phyloP scores from a whole-genome alignment of 208 protist genomes.

The Leptomonas seymouri region DNA sequence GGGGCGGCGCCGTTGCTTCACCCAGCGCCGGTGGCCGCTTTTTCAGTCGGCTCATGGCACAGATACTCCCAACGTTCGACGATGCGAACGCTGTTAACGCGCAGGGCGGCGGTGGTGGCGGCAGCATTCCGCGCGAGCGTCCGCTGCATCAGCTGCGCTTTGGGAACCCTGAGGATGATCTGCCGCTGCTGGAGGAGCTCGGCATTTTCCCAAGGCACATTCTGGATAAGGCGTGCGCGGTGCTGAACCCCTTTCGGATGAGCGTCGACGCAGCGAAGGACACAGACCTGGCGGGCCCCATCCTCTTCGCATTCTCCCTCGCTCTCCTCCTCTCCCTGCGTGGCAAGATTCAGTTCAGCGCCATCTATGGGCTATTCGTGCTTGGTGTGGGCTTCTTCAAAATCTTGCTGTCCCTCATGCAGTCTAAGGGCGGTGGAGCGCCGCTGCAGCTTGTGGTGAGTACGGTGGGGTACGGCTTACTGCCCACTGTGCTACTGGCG shows the following conservation, averaged over 20 bases:
- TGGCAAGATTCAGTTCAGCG: conserved; percentile 83
- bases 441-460: conserved; percentile 77
- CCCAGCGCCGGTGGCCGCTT: conserved; percentile 7
- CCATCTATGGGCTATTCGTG: conserved; percentile 80
- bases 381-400: conserved; percentile 73
- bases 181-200: conserved; percentile 84
- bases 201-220: conserved; percentile 72
- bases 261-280: conserved; percentile 41
- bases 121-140: conserved; percentile 4
- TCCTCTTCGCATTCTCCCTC: conserved; percentile 74
- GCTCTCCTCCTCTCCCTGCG: conserved; percentile 73
- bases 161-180: conserved; percentile 79
- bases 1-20: neutral
- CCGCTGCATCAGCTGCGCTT: conserved; percentile 77
- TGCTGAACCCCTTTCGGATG: conserved; percentile 76
- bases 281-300: conserved; percentile 76
- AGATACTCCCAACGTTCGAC: conserved; percentile 25
- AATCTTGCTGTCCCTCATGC: conserved; percentile 78
- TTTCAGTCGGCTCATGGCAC: conserved; percentile 25
- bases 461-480: conserved; percentile 76
- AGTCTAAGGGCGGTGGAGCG: conserved; percentile 37
- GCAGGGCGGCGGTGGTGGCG: neutral
- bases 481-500: conserved; percentile 75
- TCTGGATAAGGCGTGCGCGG: conserved; percentile 48
- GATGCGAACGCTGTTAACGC: neutral